These are phyloP conservation scores for Teratosphaeriaceae sp. DNA, from an alignment of 2,329 filamentous ascomycete species.

Conservation along the genomic window DNA sequence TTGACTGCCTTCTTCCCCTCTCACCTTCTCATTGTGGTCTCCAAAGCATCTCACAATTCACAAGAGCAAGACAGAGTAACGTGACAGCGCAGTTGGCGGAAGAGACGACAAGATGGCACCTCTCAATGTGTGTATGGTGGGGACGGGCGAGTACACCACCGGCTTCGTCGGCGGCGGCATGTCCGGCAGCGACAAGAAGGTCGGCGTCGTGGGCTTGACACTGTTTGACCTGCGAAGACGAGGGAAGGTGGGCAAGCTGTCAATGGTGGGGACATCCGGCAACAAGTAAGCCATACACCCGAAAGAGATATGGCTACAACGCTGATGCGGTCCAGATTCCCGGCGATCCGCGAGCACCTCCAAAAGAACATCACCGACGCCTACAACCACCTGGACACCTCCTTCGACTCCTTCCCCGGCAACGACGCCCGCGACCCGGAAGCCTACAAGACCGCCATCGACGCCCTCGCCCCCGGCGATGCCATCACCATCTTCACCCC, in stretches of 20 bases:
- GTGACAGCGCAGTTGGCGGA: too few relatives aligned
- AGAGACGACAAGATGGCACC: conserved; percentile 35
- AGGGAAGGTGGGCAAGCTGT: conserved; percentile 78
- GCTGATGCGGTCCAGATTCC: conserved; percentile 45
- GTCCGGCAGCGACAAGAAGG: conserved; percentile 89
- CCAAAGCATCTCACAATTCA: too few relatives aligned
- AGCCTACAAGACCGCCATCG: conserved; percentile 83
- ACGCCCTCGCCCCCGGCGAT: conserved; percentile 71
- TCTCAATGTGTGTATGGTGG: conserved; percentile 53
- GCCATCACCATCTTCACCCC: conserved; percentile 96
- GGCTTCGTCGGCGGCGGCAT: conserved; percentile 81
- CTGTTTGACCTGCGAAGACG: conserved; percentile 82
- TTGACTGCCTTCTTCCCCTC: too few relatives aligned
- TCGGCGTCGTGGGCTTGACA: conserved; percentile 85
- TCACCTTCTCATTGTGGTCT: too few relatives aligned
- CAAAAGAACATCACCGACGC: conserved; percentile 78
- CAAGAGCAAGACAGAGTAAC: too few relatives aligned
- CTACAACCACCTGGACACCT: conserved; percentile 84
- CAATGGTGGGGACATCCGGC: conserved; percentile 86
- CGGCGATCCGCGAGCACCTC: conserved; percentile 80
- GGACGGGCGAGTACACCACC: conserved; percentile 94
- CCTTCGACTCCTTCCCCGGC: conserved; percentile 74
- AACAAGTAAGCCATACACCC: conserved; percentile 46
- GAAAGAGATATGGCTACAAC: not conserved
- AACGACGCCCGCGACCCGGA: conserved; percentile 69